Evolutionary conservation across 140 eudicot genomes (phyloP).

Genomic region (Oenanthe javanica): DNA sequence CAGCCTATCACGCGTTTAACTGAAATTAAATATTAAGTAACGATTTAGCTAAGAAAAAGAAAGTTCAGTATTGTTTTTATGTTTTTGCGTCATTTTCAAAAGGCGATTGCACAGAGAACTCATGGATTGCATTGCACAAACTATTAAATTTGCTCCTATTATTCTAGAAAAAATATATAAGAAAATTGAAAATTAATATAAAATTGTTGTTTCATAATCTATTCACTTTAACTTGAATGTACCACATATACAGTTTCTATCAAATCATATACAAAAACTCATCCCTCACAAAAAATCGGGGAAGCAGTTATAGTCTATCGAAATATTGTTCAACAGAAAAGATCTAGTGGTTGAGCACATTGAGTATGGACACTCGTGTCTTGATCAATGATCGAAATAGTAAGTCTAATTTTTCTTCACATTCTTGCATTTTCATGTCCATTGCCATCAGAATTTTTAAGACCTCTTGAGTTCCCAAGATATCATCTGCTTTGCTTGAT

Average conservation of each 20-base stretch:
- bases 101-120: not conserved
- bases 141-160: not conserved
- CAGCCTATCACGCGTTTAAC: not conserved
- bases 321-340: not conserved
- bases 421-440: conserved; percentile 26
- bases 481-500: not conserved
- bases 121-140: not conserved
- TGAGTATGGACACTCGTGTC: conserved; percentile 42
- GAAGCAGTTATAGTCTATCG: not conserved
- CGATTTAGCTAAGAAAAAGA: not conserved
- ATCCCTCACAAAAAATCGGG: not conserved
- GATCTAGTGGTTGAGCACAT: conserved; percentile 25
- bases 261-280: not conserved
- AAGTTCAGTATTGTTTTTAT: not conserved
- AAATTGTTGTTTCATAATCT: not conserved
- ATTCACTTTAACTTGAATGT: not conserved
- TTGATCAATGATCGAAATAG: conserved; percentile 27
- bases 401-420: conserved; percentile 28
- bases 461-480: not conserved
- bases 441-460: conserved; percentile 4
- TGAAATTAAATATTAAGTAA: not conserved
- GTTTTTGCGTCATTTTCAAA: too few relatives aligned
- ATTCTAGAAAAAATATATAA: not conserved
- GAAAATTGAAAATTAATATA: not conserved
- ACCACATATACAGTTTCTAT: not conserved